Percentiles rank a stretch among this genome's conserved stretches.
Conservation (phyloP, 331 rosid genomes). For the Rhamnella rubrinervis region DNA sequence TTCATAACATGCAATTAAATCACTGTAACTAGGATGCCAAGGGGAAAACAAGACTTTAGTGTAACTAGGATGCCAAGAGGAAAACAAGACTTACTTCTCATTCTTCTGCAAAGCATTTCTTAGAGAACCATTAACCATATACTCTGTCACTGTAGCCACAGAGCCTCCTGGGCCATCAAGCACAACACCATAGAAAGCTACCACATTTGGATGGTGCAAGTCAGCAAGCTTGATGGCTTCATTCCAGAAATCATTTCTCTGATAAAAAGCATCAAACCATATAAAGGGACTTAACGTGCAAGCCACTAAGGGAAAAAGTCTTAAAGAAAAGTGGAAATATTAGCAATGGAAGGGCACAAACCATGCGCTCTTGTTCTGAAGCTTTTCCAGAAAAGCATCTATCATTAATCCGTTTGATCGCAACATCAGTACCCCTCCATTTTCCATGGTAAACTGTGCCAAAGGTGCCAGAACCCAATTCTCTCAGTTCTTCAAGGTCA, state of each 20-base stretch:
- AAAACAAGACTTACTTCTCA: slow-evolving; percentile 52
- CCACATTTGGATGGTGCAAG: slow-evolving; percentile 94
- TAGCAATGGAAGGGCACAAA: slow-evolving; percentile 29
- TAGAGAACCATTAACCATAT: slow-evolving; percentile 87
- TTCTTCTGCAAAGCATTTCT: slow-evolving; percentile 82
- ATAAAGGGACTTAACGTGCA: slow-evolving; percentile 13
- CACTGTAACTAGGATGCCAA: slow-evolving; percentile 19
- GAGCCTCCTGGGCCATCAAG: slow-evolving; percentile 91
- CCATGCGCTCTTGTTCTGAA: slow-evolving; percentile 94
- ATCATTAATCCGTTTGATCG: slow-evolving; percentile 85
- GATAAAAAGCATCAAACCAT: slow-evolving; percentile 31
- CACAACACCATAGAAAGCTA: slow-evolving; percentile 91
- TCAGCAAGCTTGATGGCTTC: slow-evolving; percentile 96
- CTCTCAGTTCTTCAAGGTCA: slow-evolving; percentile 84
- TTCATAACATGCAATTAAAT: background rate
- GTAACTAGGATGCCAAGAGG: slow-evolving; percentile 18
- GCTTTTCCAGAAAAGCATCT: slow-evolving; percentile 88
- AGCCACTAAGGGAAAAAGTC: slow-evolving; percentile 16
- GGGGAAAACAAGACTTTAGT: slow-evolving; percentile 20
- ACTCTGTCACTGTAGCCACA: slow-evolving; percentile 95
- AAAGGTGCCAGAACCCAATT: slow-evolving; percentile 91
- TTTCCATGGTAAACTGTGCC: slow-evolving; percentile 96
- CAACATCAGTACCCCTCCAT: slow-evolving; percentile 95
- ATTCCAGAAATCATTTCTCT: slow-evolving; percentile 94
- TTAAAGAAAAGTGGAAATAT: slow-evolving; percentile 12